Evolutionary conservation across 2,329 filamentous ascomycete species (phyloP), one percentile per base, ranked within the genome.

Genomic region (Colletotrichum musae): DNA sequence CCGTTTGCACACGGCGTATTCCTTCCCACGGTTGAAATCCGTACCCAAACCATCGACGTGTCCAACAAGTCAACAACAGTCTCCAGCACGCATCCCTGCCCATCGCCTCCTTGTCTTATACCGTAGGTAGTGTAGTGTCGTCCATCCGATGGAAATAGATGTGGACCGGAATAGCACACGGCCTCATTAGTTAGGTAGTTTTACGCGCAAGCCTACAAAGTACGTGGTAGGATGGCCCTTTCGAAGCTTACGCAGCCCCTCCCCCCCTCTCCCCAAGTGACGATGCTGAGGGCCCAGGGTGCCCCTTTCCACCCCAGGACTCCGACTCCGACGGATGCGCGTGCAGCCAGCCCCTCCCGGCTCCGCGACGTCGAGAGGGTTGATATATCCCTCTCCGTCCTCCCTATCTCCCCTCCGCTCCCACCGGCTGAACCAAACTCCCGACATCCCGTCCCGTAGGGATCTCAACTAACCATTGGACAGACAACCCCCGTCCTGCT

Each of bases 361-460:
- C 9, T 16, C 21, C 28, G 51, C 51, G 13, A 12, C 51, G 7
- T 36, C 39, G 28, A 15, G 16, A 36, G 2, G 2, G 32, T 10
- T 9, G 50, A 16, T 16, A 52, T 43, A 16, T 21, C 21, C 6
- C 18, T 6, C 9, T 16, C 21, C 21, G 21, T 24, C 32, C 51
- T 43, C 26, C 26, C 47, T n/a, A 41, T 26, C 41, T 43, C 41
- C 13, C 41, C 47, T 15, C 13, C 36, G 10, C 16, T 21, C 39
- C 57, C 63, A 26, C 62, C 57, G 50, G 57, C 48, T 21, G 26
- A 56, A 66, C 24, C 50, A 61, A 41, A 45, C 12, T 54, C 21
- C 62, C 62, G 62, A 59, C n/a, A 36, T 24, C 41, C 58, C 21
- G 58, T 28, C 18, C 47, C 58, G 58, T 60, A 47, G 58, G 58